Evolutionary conservation across 345 rosid genomes (phyloP), one percentile per base, ranked within the genome.

Genomic region (Citrus inodora): DNA sequence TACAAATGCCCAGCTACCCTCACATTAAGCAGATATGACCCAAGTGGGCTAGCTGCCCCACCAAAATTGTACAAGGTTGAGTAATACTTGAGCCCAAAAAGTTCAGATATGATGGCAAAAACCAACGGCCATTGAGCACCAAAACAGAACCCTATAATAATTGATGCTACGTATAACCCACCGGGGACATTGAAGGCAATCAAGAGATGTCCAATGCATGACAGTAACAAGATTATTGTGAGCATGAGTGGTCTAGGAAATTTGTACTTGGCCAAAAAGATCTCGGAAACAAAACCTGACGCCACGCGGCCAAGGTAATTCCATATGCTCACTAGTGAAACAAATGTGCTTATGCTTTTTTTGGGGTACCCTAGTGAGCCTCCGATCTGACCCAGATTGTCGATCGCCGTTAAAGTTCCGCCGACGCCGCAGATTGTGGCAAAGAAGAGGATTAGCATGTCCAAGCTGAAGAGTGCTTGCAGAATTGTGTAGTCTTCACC

Each of bases 321-420:
- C 94, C 92, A 91, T 27, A 91, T 88, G 77, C 94, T 91, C 4
- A 91, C 91, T 0, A 89, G 85, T 9, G 94, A 91, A 2, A 91
- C 90, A 27, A 89, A 86, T 8, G 91, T 87, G 46, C 86, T 80
- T 2, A 66, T 83, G 86, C 89, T 87, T 69, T 9, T 66, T 46
- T 58, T 81, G 6, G 92, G 90, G 75, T 92, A 92, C 59, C 89
- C 86, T 1, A 88, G 81, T 7, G 96, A 88, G 1, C 69, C 4
- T 25, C 96, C 96, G 0, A 92, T 90, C 68, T 92, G 96, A 35
- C 88, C 88, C 81, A 92, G 67, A 79, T 92, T 92, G 83, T 92
- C 94, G 5, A 90, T 87, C 0, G 85, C 94, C 0, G 96, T 88
- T 51, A 90, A 74, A 2, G 91, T 88, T 1, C 92, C 90, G 1